These are phyloP conservation scores for Bonia amplexicaulis DNA, from an alignment of 176 grass and related monocot genomes.

Conservation along the genomic window DNA sequence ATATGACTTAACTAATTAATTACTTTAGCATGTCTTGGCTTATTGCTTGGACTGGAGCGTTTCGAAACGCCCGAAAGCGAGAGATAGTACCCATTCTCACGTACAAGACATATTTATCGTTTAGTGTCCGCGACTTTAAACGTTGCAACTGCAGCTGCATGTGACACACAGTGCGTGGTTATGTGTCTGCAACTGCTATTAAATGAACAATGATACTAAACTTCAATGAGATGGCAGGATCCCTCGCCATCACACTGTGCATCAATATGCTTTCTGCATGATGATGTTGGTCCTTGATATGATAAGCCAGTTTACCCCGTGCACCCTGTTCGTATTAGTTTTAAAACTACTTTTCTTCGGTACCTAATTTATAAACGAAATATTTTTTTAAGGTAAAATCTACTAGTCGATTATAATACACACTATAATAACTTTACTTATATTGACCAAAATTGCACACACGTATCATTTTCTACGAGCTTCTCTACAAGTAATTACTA, in stretches of 20 bases:
- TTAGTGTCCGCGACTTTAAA: neutral
- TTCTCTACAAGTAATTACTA: no score
- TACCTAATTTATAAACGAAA: no score
- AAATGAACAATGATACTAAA: slow-evolving; percentile 12
- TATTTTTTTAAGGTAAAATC: no score
- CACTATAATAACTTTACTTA: no score
- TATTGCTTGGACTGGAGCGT: slow-evolving; percentile 22
- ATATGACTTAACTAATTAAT: neutral
- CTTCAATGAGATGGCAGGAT: slow-evolving; percentile 12
- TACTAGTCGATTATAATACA: no score
- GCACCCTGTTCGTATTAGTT: no score
- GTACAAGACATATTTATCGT: slow-evolving; percentile 10
- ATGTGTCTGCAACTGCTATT: slow-evolving; percentile 33
- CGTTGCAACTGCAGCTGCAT: neutral
- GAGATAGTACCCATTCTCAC: neutral
- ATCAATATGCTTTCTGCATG: neutral
- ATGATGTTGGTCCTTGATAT: neutral
- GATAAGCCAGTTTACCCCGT: neutral
- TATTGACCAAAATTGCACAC: no score
- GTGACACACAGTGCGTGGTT: slow-evolving; percentile 27
- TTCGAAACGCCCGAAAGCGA: slow-evolving; percentile 15
- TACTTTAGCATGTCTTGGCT: neutral
- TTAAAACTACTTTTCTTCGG: no score
- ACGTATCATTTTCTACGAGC: no score
- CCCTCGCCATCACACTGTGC: neutral